phyloP scores from a whole-genome alignment of 768 basidiomycete species.

The Rhizopogon salebrosus region DNA sequence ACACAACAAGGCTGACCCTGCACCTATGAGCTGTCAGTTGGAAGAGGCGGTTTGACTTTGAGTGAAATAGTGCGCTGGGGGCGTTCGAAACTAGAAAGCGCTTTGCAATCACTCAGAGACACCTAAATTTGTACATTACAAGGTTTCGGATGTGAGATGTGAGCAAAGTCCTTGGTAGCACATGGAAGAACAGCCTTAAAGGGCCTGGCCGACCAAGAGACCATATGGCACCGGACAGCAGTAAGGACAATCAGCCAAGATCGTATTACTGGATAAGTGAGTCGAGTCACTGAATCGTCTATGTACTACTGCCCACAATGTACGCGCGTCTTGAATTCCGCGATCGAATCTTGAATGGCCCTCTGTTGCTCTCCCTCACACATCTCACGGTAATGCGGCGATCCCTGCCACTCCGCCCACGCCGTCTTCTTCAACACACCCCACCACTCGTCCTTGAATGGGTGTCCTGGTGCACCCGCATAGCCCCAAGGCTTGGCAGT shows the following conservation, averaged over 20 bases:
- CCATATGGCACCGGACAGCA: too few species aligned
- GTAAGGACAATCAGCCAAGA: too few species aligned
- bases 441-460: conserved; percentile 47
- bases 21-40: not conserved
- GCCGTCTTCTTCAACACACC: conserved; percentile 32
- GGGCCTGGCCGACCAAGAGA: too few species aligned
- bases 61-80: not conserved
- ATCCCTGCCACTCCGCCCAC: conserved; percentile 34
- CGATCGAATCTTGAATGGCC: conserved; percentile 1
- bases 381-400: conserved; percentile 16
- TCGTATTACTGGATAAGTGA: too few species aligned
- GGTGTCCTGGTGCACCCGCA: conserved; percentile 45
- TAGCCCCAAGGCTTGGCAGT: conserved; percentile 58
- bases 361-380: conserved; percentile 12
- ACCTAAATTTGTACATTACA: not conserved
- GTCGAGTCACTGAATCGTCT: too few species aligned
- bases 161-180: not conserved
- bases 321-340: not conserved
- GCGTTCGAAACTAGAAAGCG: not conserved
- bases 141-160: too few species aligned
- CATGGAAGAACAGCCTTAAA: not conserved
- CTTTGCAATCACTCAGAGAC: not conserved
- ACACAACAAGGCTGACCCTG: not conserved
- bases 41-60: not conserved
- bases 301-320: too few species aligned